These are phyloP conservation scores for Arabidopsis suecica DNA, from an alignment of 345 rosid genomes.

Conservation along the genomic window DNA sequence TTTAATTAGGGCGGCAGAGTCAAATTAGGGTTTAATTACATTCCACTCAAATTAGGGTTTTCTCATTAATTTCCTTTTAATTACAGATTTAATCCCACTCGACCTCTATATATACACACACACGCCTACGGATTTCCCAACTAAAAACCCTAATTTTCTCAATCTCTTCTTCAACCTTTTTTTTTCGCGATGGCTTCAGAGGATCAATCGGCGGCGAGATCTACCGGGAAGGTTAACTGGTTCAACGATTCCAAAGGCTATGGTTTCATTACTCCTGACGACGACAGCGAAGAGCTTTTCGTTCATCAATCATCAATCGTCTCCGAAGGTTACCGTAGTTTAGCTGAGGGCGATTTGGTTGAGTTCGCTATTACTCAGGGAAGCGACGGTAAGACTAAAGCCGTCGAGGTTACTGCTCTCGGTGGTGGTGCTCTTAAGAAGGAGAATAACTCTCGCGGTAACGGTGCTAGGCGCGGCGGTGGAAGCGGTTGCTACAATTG, in stretches of 20 bases:
- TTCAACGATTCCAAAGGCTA: conserved; percentile 63
- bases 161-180: conserved; percentile 10
- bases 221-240: conserved; percentile 62
- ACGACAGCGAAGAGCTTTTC: conserved; percentile 65
- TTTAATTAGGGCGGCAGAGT: background rate
- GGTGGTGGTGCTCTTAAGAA: conserved; percentile 49
- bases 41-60: conserved; percentile 27
- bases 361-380: conserved; percentile 51
- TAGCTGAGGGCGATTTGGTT: conserved; percentile 51
- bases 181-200: conserved; percentile 33
- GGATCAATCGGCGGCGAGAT: conserved; percentile 50
- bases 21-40: conserved; percentile 32
- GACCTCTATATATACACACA: conserved; percentile 10
- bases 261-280: conserved; percentile 75
- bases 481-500: conserved; percentile 48
- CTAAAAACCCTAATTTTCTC: conserved; percentile 24
- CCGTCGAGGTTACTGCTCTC: conserved; percentile 53
- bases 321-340: conserved; percentile 65
- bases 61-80: background rate
- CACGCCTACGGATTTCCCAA: background rate
- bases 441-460: conserved; percentile 37
- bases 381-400: conserved; percentile 50
- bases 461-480: conserved; percentile 37
- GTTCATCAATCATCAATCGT: conserved; percentile 71
- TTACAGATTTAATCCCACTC: conserved; percentile 12